A percentile compares a stretch with the other conserved stretches of the same genome.
phyloP scores from a whole-genome alignment of 192 early-diverging fungal genomes.

The Dissophora ornata region DNA sequence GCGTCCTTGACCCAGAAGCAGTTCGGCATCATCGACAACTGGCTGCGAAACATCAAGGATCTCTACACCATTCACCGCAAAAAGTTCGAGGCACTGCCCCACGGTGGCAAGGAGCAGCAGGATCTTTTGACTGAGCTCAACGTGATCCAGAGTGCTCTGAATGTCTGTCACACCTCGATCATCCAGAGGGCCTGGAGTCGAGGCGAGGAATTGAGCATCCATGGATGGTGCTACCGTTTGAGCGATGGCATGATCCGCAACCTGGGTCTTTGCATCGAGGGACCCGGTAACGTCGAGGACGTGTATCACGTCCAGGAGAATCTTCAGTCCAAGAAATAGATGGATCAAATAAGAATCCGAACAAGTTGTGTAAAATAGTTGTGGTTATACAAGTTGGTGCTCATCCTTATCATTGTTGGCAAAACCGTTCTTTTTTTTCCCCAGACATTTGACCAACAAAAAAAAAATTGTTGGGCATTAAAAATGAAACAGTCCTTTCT shows the following conservation, averaged over 20 bases:
- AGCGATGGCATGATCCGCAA: conserved; percentile 52
- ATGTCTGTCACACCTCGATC: conserved; percentile 77
- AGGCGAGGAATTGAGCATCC: conserved; percentile 76
- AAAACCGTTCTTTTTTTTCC: no score
- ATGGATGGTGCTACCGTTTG: conserved; percentile 74
- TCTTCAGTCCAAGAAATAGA: no score
- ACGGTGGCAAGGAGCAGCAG: conserved; percentile 58
- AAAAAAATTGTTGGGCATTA: no score
- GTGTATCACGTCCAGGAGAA: conserved; percentile 27
- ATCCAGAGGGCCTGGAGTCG: conserved; percentile 86
- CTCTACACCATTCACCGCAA: conserved; percentile 70
- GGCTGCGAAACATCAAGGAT: conserved; percentile 90
- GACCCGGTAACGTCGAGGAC: conserved; percentile 56
- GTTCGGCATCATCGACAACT: conserved; percentile 88
- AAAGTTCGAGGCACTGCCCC: conserved; percentile 53
- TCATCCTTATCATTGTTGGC: no score
- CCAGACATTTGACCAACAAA: no score
- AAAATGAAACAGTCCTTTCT: no score
- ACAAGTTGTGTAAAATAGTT: no score
- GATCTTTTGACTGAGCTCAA: conserved; percentile 81
- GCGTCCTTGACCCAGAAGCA: conserved; percentile 70
- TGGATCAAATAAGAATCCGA: no score
- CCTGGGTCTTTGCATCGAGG: conserved; percentile 59
- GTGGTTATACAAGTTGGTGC: no score
- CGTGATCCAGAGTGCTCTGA: conserved; percentile 75